Conservation (phyloP, 305 asterid genomes). For the Galium porrigens region DNA sequence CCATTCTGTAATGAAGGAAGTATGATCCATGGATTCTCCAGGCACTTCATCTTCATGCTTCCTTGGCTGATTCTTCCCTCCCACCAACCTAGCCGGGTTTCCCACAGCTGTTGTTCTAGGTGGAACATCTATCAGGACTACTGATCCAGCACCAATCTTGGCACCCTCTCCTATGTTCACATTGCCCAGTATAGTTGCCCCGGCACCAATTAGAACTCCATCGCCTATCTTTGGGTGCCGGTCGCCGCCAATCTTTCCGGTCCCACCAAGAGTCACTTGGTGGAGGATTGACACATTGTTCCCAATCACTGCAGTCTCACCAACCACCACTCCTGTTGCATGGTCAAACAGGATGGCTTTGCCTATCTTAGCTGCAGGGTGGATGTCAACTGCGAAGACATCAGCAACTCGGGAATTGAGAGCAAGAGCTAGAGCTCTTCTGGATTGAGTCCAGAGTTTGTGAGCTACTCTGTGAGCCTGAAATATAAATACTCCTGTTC, state of each 20-base stretch:
- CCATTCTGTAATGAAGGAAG: slow-evolving; percentile 19
- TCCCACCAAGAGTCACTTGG: slow-evolving; percentile 24
- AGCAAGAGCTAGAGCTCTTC: slow-evolving; percentile 16
- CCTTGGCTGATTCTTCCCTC: slow-evolving; percentile 16
- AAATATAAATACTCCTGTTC: not conserved
- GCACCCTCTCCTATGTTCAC: slow-evolving; percentile 21
- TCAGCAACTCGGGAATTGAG: slow-evolving; percentile 19
- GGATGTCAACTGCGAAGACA: slow-evolving; percentile 22
- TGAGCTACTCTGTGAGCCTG: slow-evolving; percentile 20
- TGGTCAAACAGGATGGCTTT: slow-evolving; percentile 19
- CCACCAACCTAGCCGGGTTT: slow-evolving; percentile 23
- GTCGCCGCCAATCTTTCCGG: slow-evolving; percentile 21
- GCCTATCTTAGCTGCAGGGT: slow-evolving; percentile 23
- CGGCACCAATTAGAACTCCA: slow-evolving; percentile 23
- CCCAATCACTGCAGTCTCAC: slow-evolving; percentile 24
- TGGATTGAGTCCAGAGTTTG: slow-evolving; percentile 17
- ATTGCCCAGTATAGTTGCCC: slow-evolving; percentile 23
- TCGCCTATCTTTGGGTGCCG: slow-evolving; percentile 22
- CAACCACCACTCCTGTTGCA: slow-evolving; percentile 25
- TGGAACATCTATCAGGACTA: slow-evolving; percentile 23
- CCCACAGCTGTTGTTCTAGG: slow-evolving; percentile 21
- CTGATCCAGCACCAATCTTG: slow-evolving; percentile 22
- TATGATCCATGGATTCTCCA: slow-evolving; percentile 22
- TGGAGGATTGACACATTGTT: slow-evolving; percentile 22
- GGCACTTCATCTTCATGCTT: slow-evolving; percentile 18